Percentiles rank a stretch among this genome's conserved stretches.
phyloP scores from a whole-genome alignment of 108 stramenopile genomes.

The Skeletonema costatum region DNA sequence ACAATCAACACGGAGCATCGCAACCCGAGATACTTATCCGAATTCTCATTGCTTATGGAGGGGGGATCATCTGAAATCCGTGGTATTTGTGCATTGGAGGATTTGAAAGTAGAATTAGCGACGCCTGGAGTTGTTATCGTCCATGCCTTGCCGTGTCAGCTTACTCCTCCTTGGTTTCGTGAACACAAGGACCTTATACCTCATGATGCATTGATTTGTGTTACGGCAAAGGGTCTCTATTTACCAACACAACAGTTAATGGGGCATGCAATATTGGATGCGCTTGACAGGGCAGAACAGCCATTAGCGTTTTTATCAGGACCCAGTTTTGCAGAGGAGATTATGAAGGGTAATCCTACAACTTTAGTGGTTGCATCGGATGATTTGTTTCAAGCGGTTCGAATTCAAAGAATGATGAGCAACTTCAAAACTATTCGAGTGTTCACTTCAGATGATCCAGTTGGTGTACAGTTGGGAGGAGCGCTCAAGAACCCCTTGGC shows the following conservation, averaged over 20 bases:
- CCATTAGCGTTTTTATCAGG: slow-evolving; percentile 83
- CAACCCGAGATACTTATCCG: slow-evolving; percentile 77
- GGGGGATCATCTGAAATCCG: slow-evolving; percentile 52
- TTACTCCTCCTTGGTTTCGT: slow-evolving; percentile 62
- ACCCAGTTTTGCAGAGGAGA: slow-evolving; percentile 86
- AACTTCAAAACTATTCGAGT: slow-evolving; percentile 58
- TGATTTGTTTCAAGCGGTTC: slow-evolving; percentile 52
- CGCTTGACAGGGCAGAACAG: slow-evolving; percentile 66
- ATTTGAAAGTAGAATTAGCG: slow-evolving; percentile 22
- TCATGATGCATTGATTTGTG: slow-evolving; percentile 56
- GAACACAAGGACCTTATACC: slow-evolving; percentile 62
- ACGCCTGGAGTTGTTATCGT: slow-evolving; percentile 60
- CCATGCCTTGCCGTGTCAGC: slow-evolving; percentile 78
- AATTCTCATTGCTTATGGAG: slow-evolving; percentile 54
- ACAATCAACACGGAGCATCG: slow-evolving; percentile 53
- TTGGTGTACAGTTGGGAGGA: slow-evolving; percentile 67
- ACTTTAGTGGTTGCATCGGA: slow-evolving; percentile 81
- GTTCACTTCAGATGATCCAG: slow-evolving; percentile 81
- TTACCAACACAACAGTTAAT: slow-evolving; percentile 62
- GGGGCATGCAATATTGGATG: slow-evolving; percentile 65
- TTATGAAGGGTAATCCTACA: slow-evolving; percentile 80
- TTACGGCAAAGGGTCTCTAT: slow-evolving; percentile 87
- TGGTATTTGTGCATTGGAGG: slow-evolving; percentile 44
- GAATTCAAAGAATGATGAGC: slow-evolving; percentile 49
- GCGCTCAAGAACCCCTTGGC: slow-evolving; percentile 65